phyloP scores from a whole-genome alignment of 306 rosid species.

The Cicer bijugum region DNA sequence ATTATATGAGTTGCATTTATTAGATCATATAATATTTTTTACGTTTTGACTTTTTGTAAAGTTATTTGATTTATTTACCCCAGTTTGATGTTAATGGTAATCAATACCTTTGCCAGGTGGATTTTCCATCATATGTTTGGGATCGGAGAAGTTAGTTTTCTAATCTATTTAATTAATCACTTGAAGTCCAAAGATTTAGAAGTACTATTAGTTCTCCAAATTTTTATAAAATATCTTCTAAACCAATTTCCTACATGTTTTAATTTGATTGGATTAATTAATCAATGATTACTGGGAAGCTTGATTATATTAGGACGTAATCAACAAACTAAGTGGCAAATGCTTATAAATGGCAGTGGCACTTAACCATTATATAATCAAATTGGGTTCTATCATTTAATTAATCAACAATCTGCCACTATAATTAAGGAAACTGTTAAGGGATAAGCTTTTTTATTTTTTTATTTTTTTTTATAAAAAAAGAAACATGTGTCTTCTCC shows the following conservation, averaged over 20 bases:
- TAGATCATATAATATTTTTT: too few relatives aligned
- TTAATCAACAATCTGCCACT: slow-evolving; percentile 17
- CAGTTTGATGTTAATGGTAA: neutral
- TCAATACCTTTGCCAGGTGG: neutral
- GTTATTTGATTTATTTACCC: too few relatives aligned
- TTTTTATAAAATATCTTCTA: neutral
- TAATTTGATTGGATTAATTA: slow-evolving; percentile 22
- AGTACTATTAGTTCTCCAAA: slow-evolving; percentile 6
- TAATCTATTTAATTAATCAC: neutral
- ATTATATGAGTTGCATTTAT: too few relatives aligned
- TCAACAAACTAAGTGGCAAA: slow-evolving; percentile 37
- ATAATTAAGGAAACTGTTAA: neutral
- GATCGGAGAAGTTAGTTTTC: slow-evolving; percentile 10
- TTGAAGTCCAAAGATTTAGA: slow-evolving; percentile 16
- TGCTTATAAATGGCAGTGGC: slow-evolving; percentile 37
- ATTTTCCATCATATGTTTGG: neutral
- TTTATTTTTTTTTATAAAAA: too few relatives aligned
- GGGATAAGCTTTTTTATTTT: too few relatives aligned
- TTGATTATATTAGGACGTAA: slow-evolving; percentile 28
- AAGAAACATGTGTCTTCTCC: too few relatives aligned
- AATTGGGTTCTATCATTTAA: slow-evolving; percentile 4
- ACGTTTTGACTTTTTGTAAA: too few relatives aligned
- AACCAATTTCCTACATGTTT: neutral
- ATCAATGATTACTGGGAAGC: neutral
- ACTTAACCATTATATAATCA: slow-evolving; percentile 42